These are phyloP conservation scores for Serendipita sp. DNA, from an alignment of 1,284 basidiomycete species.

Conservation along the genomic window DNA sequence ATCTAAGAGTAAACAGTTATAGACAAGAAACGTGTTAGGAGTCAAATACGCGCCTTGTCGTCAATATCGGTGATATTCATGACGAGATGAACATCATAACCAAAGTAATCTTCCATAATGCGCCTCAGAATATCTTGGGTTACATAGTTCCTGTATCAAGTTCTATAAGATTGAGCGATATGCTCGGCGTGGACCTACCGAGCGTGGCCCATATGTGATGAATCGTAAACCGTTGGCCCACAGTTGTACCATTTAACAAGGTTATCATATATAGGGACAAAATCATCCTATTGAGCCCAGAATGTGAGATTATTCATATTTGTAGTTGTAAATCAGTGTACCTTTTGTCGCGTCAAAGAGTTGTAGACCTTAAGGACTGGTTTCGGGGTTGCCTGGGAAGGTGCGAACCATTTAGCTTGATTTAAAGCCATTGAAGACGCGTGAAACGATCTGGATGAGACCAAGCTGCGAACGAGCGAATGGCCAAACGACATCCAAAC, in stretches of 20 bases:
- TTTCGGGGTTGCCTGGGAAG: constrained; percentile 10
- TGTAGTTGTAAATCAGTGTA: constrained; percentile 21
- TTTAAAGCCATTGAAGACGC: background rate
- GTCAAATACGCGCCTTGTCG: constrained; percentile 65
- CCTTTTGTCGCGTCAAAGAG: constrained; percentile 86
- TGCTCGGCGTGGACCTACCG: constrained; percentile 39
- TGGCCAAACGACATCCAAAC: constrained; percentile 1
- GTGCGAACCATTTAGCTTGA: constrained; percentile 3
- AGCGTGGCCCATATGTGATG: constrained; percentile 97
- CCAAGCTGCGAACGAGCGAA: background rate
- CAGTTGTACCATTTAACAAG: constrained; percentile 98
- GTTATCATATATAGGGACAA: constrained; percentile 67
- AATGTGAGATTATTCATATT: constrained; percentile 11
- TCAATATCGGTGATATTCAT: constrained; percentile 99
- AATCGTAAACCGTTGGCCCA: constrained; percentile 98
- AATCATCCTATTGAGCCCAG: constrained; percentile 45
- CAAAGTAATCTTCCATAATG: constrained; percentile 91
- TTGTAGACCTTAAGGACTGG: constrained; percentile 76
- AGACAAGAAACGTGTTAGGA: constrained; percentile 11
- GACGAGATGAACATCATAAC: constrained; percentile 95
- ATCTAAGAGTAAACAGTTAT: constrained; percentile 40
- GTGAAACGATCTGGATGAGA: constrained; percentile 3
- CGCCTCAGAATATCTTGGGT: constrained; percentile 92
- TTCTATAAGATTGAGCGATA: constrained; percentile 13
- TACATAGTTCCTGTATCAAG: constrained; percentile 73